phyloP scores from a whole-genome alignment of 371 early-diverging fungal species.

The Mortierella sp. region DNA sequence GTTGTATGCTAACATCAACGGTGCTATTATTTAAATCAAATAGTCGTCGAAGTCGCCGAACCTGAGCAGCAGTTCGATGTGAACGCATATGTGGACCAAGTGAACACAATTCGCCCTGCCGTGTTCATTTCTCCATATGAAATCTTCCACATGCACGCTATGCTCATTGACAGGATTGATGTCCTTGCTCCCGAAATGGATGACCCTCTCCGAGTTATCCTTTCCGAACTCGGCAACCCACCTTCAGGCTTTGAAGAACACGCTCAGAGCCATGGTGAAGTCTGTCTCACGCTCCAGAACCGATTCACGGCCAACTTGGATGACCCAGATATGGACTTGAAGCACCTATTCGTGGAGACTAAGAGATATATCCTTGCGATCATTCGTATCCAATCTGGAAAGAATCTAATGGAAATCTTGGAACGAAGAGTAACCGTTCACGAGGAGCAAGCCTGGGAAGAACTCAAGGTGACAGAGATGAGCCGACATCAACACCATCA shows the following conservation, averaged over 20 bases:
- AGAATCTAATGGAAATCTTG: conserved; percentile 85
- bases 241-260: conserved; percentile 72
- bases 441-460: conserved; percentile 74
- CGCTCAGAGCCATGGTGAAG: conserved; percentile 63
- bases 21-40: conserved; percentile 14
- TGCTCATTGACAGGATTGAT: conserved; percentile 82
- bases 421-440: conserved; percentile 75
- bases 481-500: conserved; percentile 36
- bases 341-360: conserved; percentile 87
- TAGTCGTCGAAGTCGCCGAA: conserved; percentile 84
- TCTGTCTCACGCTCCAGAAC: conserved; percentile 61
- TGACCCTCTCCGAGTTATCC: conserved; percentile 84
- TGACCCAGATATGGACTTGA: conserved; percentile 73
- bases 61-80: conserved; percentile 93
- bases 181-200: conserved; percentile 67
- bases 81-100: conserved; percentile 89
- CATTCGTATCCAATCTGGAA: conserved; percentile 87
- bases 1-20: not conserved
- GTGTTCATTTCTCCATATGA: conserved; percentile 92
- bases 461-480: conserved; percentile 43
- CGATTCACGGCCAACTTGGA: conserved; percentile 67
- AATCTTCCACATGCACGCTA: conserved; percentile 88
- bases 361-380: conserved; percentile 89
- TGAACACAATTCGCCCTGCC: conserved; percentile 85
- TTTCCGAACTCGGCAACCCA: conserved; percentile 87